phyloP scores from a whole-genome alignment of 192 early-diverging fungal species.

The Podila minutissima region DNA sequence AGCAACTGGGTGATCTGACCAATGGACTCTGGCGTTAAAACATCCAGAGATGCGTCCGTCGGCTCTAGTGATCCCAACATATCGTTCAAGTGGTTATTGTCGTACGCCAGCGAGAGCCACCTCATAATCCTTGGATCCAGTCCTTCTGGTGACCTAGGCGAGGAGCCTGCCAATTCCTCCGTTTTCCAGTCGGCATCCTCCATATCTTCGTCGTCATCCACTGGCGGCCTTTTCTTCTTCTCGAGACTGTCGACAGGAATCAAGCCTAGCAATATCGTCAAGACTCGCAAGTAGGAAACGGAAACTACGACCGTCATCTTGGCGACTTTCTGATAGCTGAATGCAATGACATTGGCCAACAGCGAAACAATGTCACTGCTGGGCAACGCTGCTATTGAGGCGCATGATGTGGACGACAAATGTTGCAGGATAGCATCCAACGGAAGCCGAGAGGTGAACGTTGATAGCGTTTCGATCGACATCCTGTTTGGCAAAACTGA shows the following conservation, averaged over 20 bases:
- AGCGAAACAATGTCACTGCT: constrained; percentile 19
- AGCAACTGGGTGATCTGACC: constrained; percentile 59
- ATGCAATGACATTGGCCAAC: constrained; percentile 22
- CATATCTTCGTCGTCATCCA: constrained; percentile 55
- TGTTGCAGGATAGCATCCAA: constrained; percentile 51
- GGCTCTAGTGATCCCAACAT: constrained; percentile 41
- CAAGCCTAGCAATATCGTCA: constrained; percentile 43
- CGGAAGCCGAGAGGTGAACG: constrained; percentile 49
- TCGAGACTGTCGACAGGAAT: constrained; percentile 34
- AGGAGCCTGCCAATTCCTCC: constrained; percentile 9
- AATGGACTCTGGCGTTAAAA: constrained; percentile 20
- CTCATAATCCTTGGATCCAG: constrained; percentile 49
- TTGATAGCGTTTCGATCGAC: constrained; percentile 45
- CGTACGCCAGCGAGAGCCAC: constrained; percentile 53
- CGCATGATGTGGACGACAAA: constrained; percentile 49
- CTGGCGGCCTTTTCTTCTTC: constrained; percentile 5
- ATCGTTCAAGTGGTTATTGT: constrained; percentile 48
- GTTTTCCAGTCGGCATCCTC: constrained; percentile 39
- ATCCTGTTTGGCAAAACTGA: constrained; percentile 57
- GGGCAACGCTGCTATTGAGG: constrained; percentile 56
- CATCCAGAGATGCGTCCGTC: not conserved
- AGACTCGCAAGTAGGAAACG: constrained; percentile 42
- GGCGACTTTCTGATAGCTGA: constrained; percentile 23
- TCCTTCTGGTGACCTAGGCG: not conserved
- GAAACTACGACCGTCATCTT: constrained; percentile 27